Base-by-base conservation (phyloP, 1,284 basidiomycete genomes). In the Gomphus bonarii region DNA sequence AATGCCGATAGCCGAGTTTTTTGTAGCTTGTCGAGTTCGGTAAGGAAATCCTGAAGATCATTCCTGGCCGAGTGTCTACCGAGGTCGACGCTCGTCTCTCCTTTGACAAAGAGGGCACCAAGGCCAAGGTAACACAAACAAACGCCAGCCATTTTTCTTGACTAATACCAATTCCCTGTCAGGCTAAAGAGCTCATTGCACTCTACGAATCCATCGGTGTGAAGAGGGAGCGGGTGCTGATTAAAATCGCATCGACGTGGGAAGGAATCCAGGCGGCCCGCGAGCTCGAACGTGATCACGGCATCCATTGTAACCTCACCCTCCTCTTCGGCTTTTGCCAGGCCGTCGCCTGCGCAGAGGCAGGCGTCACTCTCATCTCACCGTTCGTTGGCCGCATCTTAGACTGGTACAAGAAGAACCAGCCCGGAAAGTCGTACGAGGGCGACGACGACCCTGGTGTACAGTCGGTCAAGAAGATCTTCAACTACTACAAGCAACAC, bases 201-300 rank as follows among this genome's bases (percentile, higher is more conserved):
- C 86, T 99, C 61, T 99, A 99, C 80, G 81, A 95, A 59, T 88
- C 86, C 36, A 72, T 91, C 61, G 95, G 95, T 62, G 83, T 99
- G 74, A 77, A 82, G 71, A 92, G 91, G 75, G 94, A 98, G 60
- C 92, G 95, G 61, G 77, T 97, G 62, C 79, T 99, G 66, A 97
- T 99, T 85, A 99, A 99, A 80, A 97, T 99, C 66, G 95, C 95
- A 33, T 97, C 95, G 42, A 97, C 95, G 54, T 99, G 92, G 91
- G 95, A 98, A 75, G 97, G 95, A 75, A 99, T 99, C 76, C 95
- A 98, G 75, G 95, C 95, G 63, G 95, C 95, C 50, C 85, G 92
- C 63, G 88, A 95, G 73, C 88, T 99, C 66, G 95, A 99, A 80
- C 72, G 82, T 63, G 87, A 97, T 68, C 82, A 91, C 55, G 82